These are phyloP conservation scores for Persicaria tinctoria DNA, from an alignment of 148 eudicot genomes.

Conservation along the genomic window DNA sequence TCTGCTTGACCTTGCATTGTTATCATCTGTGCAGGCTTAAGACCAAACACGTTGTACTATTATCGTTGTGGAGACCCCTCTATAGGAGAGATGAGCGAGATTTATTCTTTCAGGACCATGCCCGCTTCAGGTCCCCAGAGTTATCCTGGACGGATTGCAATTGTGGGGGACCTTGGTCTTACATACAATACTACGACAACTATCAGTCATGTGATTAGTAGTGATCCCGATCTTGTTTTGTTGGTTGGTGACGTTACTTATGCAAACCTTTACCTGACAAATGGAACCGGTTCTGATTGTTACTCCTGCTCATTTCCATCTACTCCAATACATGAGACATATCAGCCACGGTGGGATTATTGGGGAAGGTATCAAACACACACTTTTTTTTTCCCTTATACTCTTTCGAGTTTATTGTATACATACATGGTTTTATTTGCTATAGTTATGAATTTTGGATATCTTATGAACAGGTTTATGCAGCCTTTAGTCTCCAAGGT, in stretches of 20 bases:
- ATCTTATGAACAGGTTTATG: slow-evolving; percentile 58
- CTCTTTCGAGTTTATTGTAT: background rate
- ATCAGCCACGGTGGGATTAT: slow-evolving; percentile 99
- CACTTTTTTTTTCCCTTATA: background rate
- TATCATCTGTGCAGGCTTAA: slow-evolving; percentile 39
- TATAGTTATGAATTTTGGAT: background rate
- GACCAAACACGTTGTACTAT: slow-evolving; percentile 56
- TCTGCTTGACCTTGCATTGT: background rate
- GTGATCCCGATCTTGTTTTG: slow-evolving; percentile 74
- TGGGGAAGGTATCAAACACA: slow-evolving; percentile 66
- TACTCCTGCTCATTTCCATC: slow-evolving; percentile 79
- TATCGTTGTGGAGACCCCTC: slow-evolving; percentile 89
- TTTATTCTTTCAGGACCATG: slow-evolving; percentile 68
- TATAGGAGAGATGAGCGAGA: slow-evolving; percentile 56
- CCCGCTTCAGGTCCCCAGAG: slow-evolving; percentile 52
- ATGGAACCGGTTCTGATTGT: slow-evolving; percentile 91
- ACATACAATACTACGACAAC: slow-evolving; percentile 81
- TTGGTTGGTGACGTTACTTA: slow-evolving; percentile 81
- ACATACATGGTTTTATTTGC: background rate
- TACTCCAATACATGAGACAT: slow-evolving; percentile 91
- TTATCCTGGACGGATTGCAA: slow-evolving; percentile 65
- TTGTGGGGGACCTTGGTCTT: slow-evolving; percentile 88
- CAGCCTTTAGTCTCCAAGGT: slow-evolving; percentile 65
- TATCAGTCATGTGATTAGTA: slow-evolving; percentile 54
- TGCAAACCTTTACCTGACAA: slow-evolving; percentile 83